Evolutionary conservation across 148 eudicot species (phyloP).

Genomic region (Rhododendron henanense): DNA sequence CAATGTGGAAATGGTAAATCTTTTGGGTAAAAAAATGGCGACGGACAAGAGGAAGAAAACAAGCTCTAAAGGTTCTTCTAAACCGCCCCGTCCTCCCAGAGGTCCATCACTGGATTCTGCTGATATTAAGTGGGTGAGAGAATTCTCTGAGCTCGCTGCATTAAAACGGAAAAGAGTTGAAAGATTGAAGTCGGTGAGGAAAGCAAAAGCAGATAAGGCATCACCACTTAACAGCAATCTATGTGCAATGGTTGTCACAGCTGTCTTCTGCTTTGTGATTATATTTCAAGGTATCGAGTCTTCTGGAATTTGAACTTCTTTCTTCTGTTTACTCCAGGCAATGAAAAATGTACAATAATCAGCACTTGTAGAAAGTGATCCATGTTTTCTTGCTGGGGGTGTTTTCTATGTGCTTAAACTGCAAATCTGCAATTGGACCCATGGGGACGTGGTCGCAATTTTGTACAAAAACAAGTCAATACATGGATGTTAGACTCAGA

Average conservation of each 20-base stretch:
- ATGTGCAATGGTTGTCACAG: slow-evolving; percentile 32
- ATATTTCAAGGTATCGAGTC: slow-evolving; percentile 39
- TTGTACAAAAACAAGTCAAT: neutral
- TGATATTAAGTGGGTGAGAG: slow-evolving; percentile 39
- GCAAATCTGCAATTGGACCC: neutral
- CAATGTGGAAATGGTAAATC: slow-evolving; percentile 5
- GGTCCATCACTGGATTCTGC: slow-evolving; percentile 37
- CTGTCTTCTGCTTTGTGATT: slow-evolving; percentile 35
- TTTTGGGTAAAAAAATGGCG: slow-evolving; percentile 6
- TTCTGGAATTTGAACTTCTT: neutral
- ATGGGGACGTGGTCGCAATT: neutral
- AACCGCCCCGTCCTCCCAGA: slow-evolving; percentile 44
- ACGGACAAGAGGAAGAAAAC: slow-evolving; percentile 27
- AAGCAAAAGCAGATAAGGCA: slow-evolving; percentile 24
- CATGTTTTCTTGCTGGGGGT: neutral
- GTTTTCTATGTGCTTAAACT: neutral
- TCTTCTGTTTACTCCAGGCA: neutral
- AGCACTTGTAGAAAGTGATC: neutral
- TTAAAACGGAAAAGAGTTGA: slow-evolving; percentile 35
- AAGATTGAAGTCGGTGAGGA: slow-evolving; percentile 30
- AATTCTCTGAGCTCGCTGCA: slow-evolving; percentile 36
- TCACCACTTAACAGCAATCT: slow-evolving; percentile 24
- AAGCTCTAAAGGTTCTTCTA: slow-evolving; percentile 23
- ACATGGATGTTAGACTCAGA: neutral
- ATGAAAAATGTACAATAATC: too few species aligned